These are phyloP conservation scores for Suillus brevipes DNA, from an alignment of 768 basidiomycete species.

Conservation along the genomic window DNA sequence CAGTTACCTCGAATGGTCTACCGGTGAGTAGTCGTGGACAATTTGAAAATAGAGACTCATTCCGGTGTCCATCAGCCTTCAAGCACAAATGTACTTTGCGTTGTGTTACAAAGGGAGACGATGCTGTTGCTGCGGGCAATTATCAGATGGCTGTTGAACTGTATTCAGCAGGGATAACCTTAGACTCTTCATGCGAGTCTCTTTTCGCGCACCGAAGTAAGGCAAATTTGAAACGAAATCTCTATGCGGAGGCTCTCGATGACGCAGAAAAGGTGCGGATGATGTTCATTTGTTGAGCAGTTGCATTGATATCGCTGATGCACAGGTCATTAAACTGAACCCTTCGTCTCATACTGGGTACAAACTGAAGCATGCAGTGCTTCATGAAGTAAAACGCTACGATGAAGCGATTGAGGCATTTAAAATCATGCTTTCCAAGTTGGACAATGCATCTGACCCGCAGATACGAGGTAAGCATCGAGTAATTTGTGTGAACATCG, in stretches of 20 bases:
- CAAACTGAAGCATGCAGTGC: neutral
- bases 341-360: neutral
- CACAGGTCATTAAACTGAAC: neutral
- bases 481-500: neutral
- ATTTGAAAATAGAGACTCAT: neutral
- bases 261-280: neutral
- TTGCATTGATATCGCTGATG: neutral
- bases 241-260: neutral
- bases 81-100: neutral
- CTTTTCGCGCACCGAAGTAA: neutral
- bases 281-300: neutral
- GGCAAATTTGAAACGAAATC: neutral
- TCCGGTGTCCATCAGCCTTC: neutral
- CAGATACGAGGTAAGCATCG: neutral
- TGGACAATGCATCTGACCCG: neutral
- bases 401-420: neutral
- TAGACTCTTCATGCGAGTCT: neutral
- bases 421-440: neutral
- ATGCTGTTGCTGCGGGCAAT: neutral
- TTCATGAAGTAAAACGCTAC: neutral
- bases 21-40: neutral
- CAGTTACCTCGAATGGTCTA: neutral
- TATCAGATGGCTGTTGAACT: neutral
- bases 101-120: neutral
- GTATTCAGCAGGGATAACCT: neutral